Base-by-base conservation (phyloP, 1,284 basidiomycete genomes). In the Apiotrichum sp. region DNA sequence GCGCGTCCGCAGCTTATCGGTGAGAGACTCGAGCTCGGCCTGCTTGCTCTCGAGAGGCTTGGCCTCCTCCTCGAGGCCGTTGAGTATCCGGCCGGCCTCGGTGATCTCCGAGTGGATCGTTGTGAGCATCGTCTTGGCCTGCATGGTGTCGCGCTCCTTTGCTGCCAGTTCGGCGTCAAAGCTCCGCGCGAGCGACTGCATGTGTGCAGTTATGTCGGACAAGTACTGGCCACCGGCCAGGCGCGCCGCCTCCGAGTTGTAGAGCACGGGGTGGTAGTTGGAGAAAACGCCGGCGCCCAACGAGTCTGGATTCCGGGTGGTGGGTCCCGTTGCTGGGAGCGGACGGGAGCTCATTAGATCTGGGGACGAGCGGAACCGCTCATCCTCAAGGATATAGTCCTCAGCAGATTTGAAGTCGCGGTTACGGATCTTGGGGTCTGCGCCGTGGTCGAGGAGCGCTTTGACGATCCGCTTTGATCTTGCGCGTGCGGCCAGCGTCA, bases 311-410 rank as follows among this genome's bases (percentile, higher is more conserved):
- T 50, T 53, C 33, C 61, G 53, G 6, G 40, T 36, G 3, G 33
- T 40, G 10, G 48, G 10, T 1, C 38, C n/a, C 0, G 53, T 36
- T 1, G 31, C 16, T 13, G 56, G 59, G 6, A 56, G 42, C 3
- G 59, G 50, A 3, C 59, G 53, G 1, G 50, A 34, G 34, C 57
- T 53, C 57, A 61, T 54, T 31, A 59, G 53, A 39, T 61, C 56
- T 3, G 93, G 92, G 6, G 91, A 95, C 0, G 89, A 89, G 35
- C 95, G 84, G 80, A 98, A 98, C 40, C 93, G 86, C 74, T 98
- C 96, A 72, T 99, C 96, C 72, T 98, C 96, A 40, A 98, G 82
- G 62, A 99, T 98, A 70, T 98, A 99, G 73, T 98, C 96, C 77
- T 99, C 96, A 8, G 96, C 90, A 61, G 87, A 93, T 80, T 98